phyloP scores from a whole-genome alignment of 805 yeast species.

The Candida pseudofarinosa region DNA sequence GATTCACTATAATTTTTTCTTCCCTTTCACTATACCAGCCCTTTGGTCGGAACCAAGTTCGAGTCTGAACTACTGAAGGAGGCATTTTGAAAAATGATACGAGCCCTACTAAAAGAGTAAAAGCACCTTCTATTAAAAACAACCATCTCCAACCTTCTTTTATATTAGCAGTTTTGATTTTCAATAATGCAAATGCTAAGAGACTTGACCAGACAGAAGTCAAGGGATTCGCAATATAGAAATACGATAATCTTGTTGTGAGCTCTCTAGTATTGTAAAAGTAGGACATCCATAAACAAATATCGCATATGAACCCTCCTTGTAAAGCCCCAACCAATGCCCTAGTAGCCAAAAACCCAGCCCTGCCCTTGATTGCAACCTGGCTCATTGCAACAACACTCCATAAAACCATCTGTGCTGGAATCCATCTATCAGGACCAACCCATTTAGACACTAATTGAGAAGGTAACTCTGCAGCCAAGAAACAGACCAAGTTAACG shows the following conservation, averaged over 20 bases:
- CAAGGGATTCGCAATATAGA: slow-evolving; percentile 53
- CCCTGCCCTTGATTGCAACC: slow-evolving; percentile 36
- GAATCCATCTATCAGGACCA: slow-evolving; percentile 63
- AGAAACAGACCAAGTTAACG: slow-evolving; percentile 48
- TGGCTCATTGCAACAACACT: slow-evolving; percentile 52
- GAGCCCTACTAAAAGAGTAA: slow-evolving; percentile 53
- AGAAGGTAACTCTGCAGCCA: slow-evolving; percentile 60
- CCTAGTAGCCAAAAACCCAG: slow-evolving; percentile 46
- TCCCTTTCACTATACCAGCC: slow-evolving; percentile 30
- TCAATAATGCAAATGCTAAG: slow-evolving; percentile 17
- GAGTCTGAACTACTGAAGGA: slow-evolving; percentile 51
- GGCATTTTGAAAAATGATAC: slow-evolving; percentile 47
- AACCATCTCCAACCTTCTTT: slow-evolving; percentile 56
- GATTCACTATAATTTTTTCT: slow-evolving; percentile 24
- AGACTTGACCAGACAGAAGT: slow-evolving; percentile 34
- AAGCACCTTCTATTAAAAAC: slow-evolving; percentile 58
- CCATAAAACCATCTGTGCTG: slow-evolving; percentile 56
- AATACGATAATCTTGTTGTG: slow-evolving; percentile 51
- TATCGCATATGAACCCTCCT: slow-evolving; percentile 69
- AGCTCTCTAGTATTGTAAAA: slow-evolving; percentile 60
- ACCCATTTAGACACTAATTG: slow-evolving; percentile 59
- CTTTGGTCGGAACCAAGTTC: slow-evolving; percentile 44
- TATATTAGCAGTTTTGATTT: slow-evolving; percentile 10
- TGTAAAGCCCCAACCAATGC: slow-evolving; percentile 54
- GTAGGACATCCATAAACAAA: slow-evolving; percentile 60